Evolutionary conservation across 345 rosid species (phyloP).

Genomic region (Citropsis articulata): DNA sequence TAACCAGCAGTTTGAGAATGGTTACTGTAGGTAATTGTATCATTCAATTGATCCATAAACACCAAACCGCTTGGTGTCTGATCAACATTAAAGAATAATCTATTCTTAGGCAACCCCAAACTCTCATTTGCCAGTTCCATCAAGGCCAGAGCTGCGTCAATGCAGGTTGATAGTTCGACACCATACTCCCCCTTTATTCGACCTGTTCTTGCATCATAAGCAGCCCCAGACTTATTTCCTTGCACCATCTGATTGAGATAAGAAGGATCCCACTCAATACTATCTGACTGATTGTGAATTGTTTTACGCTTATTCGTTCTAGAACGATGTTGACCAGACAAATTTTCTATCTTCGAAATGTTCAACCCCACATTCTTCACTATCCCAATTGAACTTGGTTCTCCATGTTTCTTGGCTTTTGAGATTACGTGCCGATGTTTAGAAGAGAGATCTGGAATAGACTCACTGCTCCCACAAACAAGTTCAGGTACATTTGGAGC

Average conservation of each 20-base stretch:
- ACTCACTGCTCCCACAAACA: background rate
- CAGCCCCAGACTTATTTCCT: background rate
- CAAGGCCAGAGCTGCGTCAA: conserved; percentile 14
- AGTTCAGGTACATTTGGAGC: background rate
- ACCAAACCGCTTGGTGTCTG: background rate
- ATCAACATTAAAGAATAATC: background rate
- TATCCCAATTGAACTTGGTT: conserved; percentile 20
- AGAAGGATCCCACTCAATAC: background rate
- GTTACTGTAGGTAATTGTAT: background rate
- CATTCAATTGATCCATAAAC: background rate
- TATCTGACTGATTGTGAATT: conserved; percentile 9
- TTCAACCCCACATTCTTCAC: conserved; percentile 26
- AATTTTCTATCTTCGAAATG: conserved; percentile 1
- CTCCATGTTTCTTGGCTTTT: conserved; percentile 15
- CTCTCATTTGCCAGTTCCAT: conserved; percentile 9
- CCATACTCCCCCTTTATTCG: conserved; percentile 7
- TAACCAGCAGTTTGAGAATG: background rate
- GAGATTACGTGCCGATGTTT: background rate
- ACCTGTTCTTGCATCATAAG: conserved; percentile 12
- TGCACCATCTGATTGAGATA: background rate
- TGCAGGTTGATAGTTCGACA: background rate
- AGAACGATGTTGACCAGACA: background rate
- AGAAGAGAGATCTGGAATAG: background rate
- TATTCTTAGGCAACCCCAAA: background rate
- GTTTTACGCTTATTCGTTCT: conserved; percentile 15